Base-by-base conservation (phyloP, 768 basidiomycete genomes). In the Calvatia gigantea region DNA sequence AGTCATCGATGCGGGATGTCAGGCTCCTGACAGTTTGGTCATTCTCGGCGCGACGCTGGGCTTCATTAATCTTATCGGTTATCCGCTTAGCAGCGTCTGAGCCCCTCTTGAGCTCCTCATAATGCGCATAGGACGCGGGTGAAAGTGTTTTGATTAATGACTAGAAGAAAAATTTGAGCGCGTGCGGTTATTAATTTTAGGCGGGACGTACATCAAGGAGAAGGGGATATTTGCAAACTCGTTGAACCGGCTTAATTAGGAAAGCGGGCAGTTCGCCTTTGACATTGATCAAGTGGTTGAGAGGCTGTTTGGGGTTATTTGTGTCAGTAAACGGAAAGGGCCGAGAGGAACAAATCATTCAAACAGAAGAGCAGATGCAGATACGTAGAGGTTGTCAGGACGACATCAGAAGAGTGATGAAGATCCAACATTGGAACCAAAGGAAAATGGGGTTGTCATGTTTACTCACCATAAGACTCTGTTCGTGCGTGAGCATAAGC, bases 151-250 rank as follows among this genome's bases (percentile, higher is more conserved):
- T 92, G 63, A 90, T 77, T 51, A 93, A 74, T 37, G 85, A 86
- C 91, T 92, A 61, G 28, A 39, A 48, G 47, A 57, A 48, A 17
- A 57, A 50, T 61, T 48, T 56, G 53, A 43, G 23, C 50, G 51
- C 48, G 38, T 51, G 58, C 54, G 52, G 42, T n/a, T 37, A 48
- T 46, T 61, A 49, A 60, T 51, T 47, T 50, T 54, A 64, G 38
- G 55, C 46, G 52, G 47, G 28, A 75, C 87, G 67, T 66, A 94
- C 94, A 69, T 91, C 90, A 63, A 99, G 84, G 21, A 98, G 82
- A 12, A 99, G 79, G 23, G 95, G 95, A 70, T 98, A 98, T 78
- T 98, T 98, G 82, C 96, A 97, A 62, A 98, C 89, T 59, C 97
- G 86, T 70, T 99, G 97, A 46, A 99, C 89, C 6, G 97, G 97